Evolutionary conservation across 1,284 basidiomycete species (phyloP), one percentile per base, ranked within the genome.

Genomic region (Trichosporon inkin): DNA sequence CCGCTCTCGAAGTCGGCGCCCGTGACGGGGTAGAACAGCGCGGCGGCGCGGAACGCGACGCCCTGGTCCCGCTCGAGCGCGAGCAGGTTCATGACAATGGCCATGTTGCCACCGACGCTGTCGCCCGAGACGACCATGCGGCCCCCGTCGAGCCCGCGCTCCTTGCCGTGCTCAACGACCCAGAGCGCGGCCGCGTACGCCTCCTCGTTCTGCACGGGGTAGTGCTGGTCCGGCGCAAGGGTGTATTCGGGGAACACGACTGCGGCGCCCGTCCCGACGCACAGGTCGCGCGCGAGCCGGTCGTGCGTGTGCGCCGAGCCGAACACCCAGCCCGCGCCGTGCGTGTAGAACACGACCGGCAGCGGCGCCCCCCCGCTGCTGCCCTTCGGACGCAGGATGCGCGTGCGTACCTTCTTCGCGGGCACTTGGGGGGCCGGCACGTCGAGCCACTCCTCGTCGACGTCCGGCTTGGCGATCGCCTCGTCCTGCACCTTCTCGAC

Each of bases 251-350:
- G 62, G 49, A 63, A 61, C n/a, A 63, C 59, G 28, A 57, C 56
- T 2, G 62, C 62, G 20, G 56, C 56, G 2, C 58, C 62, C 0
- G 62, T 58, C 6, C 56, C 56, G 11, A 61, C 62, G n/a, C 55
- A 60, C 6, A 63, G 56, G 53, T 61, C 59, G 47, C 62, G 56
- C 7, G 41, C 53, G n/a, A 63, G 56, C 7, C 53, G 32, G 56
- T 63, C 62, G 40, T 63, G 62, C 44, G 62, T 63, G 56, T 63
- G 56, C 20, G 56, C 62, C 39, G 54, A 47, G 17, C 62, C 62
- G 28, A 63, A 60, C 2, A 63, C 58, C 62, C 62, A 63, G 19
- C 62, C 62, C 3, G 55, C 62, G 41, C 62, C 62, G 49, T 63
- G 62, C 11, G 53, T 60, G 53, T 63, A 63, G 53, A 58, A 52